These are phyloP conservation scores for Scorias spongiosa DNA, from an alignment of 2,329 filamentous ascomycete species.

Conservation along the genomic window DNA sequence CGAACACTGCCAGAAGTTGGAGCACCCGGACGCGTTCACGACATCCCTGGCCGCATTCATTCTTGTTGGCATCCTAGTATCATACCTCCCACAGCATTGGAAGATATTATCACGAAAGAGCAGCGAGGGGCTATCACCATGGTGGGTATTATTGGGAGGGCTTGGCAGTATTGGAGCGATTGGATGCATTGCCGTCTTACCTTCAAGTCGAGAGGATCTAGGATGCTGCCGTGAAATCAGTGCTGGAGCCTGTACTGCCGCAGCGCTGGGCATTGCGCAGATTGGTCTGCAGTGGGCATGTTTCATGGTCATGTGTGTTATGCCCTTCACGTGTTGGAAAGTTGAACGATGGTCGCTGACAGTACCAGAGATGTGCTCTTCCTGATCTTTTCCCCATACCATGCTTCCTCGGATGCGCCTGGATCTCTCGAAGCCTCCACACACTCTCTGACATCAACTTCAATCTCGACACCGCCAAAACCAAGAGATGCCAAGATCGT, in stretches of 20 bases:
- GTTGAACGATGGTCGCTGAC: too few species aligned
- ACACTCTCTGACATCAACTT: slow-evolving; percentile 31
- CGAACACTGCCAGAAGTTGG: slow-evolving; percentile 14
- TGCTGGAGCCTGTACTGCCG: slow-evolving; percentile 68
- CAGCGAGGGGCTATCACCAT: slow-evolving; percentile 88
- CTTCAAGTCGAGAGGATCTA: slow-evolving; percentile 69
- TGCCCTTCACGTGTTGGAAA: background rate
- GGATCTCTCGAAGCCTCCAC: slow-evolving; percentile 20
- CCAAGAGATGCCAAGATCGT: slow-evolving; percentile 71
- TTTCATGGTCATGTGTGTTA: slow-evolving; percentile 71
- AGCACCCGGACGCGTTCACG: slow-evolving; percentile 13
- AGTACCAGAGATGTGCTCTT: slow-evolving; percentile 60
- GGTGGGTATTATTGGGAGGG: slow-evolving; percentile 86
- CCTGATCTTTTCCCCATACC: slow-evolving; percentile 71
- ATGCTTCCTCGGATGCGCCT: slow-evolving; percentile 28
- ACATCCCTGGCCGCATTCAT: slow-evolving; percentile 39
- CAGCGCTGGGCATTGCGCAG: slow-evolving; percentile 76
- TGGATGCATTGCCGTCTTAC: slow-evolving; percentile 79
- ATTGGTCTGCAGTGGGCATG: slow-evolving; percentile 85
- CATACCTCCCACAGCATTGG: slow-evolving; percentile 87
- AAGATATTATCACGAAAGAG: slow-evolving; percentile 76
- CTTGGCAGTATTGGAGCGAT: slow-evolving; percentile 79
- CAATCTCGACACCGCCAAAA: slow-evolving; percentile 35
- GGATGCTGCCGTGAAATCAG: slow-evolving; percentile 73
- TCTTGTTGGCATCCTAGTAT: slow-evolving; percentile 73